Base-by-base conservation (phyloP, 768 basidiomycete species). In the Royoungia palumana region DNA sequence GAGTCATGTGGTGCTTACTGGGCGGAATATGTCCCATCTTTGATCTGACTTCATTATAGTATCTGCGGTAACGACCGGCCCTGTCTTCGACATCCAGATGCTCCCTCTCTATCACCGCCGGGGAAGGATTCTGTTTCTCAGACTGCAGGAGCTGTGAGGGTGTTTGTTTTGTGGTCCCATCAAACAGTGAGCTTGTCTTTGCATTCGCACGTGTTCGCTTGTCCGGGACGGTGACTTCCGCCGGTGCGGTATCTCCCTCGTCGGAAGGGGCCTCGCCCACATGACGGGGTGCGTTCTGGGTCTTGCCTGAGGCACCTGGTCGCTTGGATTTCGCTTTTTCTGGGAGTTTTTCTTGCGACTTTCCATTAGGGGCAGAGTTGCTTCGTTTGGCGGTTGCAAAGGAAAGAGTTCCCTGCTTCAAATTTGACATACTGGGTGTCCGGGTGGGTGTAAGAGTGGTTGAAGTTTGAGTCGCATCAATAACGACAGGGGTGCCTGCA, bases 1-100 rank as follows among this genome's bases (percentile, higher is more conserved):
- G 37, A 34, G 44, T 22, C 34, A 8, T 39, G 40, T 6, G 32
- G 32, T 16, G 74, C 85, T 70, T 61, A 93, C 90, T 78, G 9
- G 85, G 76, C 41, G 73, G 59, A 28, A 79, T 47, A 46, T 77
- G 53, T 0, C 80, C 84, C 77, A 82, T 85, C 59, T 75, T 78
- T 70, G 48, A 55, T 47, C 57, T 74, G 5, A 77, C 77, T 34
- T 71, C 71, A 21, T 61, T 71, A 60, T 77, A 75, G 17, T 81
- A 67, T 44, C 72, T 71, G n/a, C 66, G 69, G 72, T 81, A 90
- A 44, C 66, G 73, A 34, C 73, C 65, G 46, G 77, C 73, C 46
- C 78, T 80, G 19, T 73, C 72, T 39, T 80, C 65, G 30, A 80
- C 63, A 35, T 76, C 72, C 7, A 75, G 67, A 17, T 25, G 56